Evolutionary conservation across 345 rosid genomes (phyloP).

Genomic region (Trapa bicornis): DNA sequence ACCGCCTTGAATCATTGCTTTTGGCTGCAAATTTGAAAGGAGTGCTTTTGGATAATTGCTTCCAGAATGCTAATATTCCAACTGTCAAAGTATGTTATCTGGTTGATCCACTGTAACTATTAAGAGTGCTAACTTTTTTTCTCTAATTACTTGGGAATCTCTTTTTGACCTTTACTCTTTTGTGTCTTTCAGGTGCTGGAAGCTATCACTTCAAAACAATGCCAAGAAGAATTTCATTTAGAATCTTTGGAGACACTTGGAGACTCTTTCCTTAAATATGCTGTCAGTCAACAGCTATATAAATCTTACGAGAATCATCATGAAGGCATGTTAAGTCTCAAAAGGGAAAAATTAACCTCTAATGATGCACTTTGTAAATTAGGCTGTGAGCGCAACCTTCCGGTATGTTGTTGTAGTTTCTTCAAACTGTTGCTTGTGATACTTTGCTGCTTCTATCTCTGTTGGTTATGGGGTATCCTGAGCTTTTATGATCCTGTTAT

Average conservation of each 20-base stretch:
- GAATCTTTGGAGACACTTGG: slow-evolving; percentile 92
- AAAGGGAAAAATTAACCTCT: slow-evolving; percentile 46
- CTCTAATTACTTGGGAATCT: not conserved
- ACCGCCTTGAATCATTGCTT: slow-evolving; percentile 66
- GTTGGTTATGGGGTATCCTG: no score
- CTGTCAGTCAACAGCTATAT: slow-evolving; percentile 63
- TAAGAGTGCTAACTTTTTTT: not conserved
- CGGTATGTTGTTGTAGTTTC: slow-evolving; percentile 24
- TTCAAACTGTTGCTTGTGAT: no score
- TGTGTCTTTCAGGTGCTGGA: slow-evolving; percentile 46
- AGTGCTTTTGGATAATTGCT: slow-evolving; percentile 25
- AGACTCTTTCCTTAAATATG: slow-evolving; percentile 85
- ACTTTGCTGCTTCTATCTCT: no score
- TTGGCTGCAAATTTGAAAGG: slow-evolving; percentile 57
- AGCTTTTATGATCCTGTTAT: no score
- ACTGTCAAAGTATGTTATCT: slow-evolving; percentile 43
- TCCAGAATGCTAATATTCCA: slow-evolving; percentile 35
- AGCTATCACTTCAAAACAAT: slow-evolving; percentile 74
- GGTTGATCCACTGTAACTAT: not conserved
- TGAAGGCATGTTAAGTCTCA: slow-evolving; percentile 70
- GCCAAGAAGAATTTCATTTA: slow-evolving; percentile 68
- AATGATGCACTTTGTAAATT: slow-evolving; percentile 60
- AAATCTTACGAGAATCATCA: slow-evolving; percentile 35
- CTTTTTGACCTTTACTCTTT: not conserved
- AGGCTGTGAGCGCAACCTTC: slow-evolving; percentile 62